Evolutionary conservation across 2,329 filamentous ascomycete species (phyloP).

Genomic region (Ascosphaera acerosa): DNA sequence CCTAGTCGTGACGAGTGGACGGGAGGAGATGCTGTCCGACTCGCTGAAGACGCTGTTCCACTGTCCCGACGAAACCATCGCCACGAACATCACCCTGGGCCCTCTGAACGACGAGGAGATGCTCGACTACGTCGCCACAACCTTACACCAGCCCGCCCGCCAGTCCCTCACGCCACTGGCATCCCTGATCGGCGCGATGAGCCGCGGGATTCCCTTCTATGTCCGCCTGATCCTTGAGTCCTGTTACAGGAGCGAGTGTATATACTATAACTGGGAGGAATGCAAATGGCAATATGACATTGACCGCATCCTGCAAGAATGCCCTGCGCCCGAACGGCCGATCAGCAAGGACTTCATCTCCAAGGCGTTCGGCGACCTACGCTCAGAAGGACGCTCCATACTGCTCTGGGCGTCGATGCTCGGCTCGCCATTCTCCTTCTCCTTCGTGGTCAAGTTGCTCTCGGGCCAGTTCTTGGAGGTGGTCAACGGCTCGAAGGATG

Average conservation of each 20-base stretch:
- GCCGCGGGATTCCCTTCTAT: conserved; percentile 70
- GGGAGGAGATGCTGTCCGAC: conserved; percentile 34
- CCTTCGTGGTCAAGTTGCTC: conserved; percentile 50
- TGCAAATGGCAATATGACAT: conserved; percentile 66
- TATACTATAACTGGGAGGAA: conserved; percentile 73
- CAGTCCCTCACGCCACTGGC: conserved; percentile 54
- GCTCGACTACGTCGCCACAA: conserved; percentile 55
- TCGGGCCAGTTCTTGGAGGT: conserved; percentile 43
- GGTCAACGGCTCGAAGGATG: conserved; percentile 18
- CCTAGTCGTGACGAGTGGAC: conserved; percentile 50
- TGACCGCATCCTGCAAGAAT: conserved; percentile 65
- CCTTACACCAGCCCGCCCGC: conserved; percentile 42
- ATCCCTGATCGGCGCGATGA: conserved; percentile 71
- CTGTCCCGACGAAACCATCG: conserved; percentile 27
- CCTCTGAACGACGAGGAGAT: conserved; percentile 61
- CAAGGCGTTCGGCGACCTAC: conserved; percentile 50
- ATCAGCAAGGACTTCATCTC: conserved; percentile 65
- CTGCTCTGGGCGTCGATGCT: conserved; percentile 69
- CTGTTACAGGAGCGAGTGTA: conserved; percentile 63
- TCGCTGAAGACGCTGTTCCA: conserved; percentile 17
- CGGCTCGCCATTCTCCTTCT: conserved; percentile 63
- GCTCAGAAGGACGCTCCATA: conserved; percentile 46
- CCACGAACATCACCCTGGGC: conserved; percentile 43
- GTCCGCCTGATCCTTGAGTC: conserved; percentile 75
- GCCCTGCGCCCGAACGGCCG: conserved; percentile 44